Percentiles rank a stretch among this genome's conserved stretches.
Evolutionary conservation across 306 rosid species (phyloP).

Genomic region (Vigna nakashimae): DNA sequence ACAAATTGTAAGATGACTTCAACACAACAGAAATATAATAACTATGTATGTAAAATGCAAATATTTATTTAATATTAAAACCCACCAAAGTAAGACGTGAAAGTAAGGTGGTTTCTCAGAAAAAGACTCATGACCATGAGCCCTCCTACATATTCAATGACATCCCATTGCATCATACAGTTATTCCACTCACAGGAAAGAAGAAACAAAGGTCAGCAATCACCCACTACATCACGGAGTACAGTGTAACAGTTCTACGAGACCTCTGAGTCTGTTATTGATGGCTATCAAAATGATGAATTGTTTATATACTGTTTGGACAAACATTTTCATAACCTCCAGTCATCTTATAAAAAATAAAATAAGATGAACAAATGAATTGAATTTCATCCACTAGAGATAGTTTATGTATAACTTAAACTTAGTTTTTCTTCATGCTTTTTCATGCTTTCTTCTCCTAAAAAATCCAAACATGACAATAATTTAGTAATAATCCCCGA

Average conservation of each 20-base stretch:
- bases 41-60: conserved; percentile 9
- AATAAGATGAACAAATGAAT: no score
- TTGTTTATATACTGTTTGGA: neutral
- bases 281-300: neutral
- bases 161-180: conserved; percentile 22
- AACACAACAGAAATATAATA: conserved; percentile 10
- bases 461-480: neutral
- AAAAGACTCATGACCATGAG: conserved; percentile 4
- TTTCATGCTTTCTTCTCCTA: neutral
- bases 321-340: neutral
- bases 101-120: conserved; percentile 20
- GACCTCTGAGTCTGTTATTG: neutral
- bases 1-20: conserved; percentile 25
- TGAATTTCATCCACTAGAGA: neutral
- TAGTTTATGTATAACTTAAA: neutral
- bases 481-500: neutral
- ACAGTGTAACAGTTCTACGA: conserved; percentile 11
- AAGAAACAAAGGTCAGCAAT: neutral
- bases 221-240: neutral
- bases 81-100: neutral
- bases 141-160: neutral
- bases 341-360: neutral
- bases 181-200: neutral
- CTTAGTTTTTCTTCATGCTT: no score
- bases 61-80: conserved; percentile 5